Conservation (phyloP, 2,329 filamentous ascomycete genomes). For the Acrocalymma vagum region DNA sequence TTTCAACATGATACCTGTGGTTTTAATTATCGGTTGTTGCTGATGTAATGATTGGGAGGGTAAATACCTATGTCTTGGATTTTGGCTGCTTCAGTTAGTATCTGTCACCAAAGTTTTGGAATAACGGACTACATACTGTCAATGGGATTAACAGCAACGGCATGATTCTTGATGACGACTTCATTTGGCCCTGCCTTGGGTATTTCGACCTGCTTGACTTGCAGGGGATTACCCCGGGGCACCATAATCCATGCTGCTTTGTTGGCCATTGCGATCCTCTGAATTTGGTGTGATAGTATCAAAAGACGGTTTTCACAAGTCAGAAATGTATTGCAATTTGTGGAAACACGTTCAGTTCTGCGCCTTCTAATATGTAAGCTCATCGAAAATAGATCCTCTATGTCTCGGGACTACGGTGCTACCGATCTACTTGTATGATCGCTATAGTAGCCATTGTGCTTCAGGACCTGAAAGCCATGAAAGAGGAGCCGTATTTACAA, state of each 20-base stretch:
- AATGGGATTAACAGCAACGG: conserved; percentile 43
- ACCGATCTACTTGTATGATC: too few relatives aligned
- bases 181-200: conserved; percentile 37
- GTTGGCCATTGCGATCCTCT: too few relatives aligned
- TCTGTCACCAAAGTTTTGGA: neutral
- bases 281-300: too few relatives aligned
- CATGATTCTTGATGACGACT: conserved; percentile 44
- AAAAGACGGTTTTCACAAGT: too few relatives aligned
- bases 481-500: too few relatives aligned
- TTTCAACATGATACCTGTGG: conserved; percentile 42
- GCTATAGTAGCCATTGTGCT: too few relatives aligned
- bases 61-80: conserved; percentile 40
- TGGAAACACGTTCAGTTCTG: too few relatives aligned
- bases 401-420: too few relatives aligned
- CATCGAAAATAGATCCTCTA: too few relatives aligned
- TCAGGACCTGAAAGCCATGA: too few relatives aligned
- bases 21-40: conserved; percentile 3
- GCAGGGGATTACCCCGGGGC: conserved; percentile 35
- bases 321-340: too few relatives aligned
- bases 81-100: conserved; percentile 32
- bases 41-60: neutral
- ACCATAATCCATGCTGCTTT: conserved; percentile 43
- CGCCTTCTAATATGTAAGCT: too few relatives aligned
- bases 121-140: conserved; percentile 27
- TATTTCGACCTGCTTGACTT: conserved; percentile 38